phyloP scores from a whole-genome alignment of 2,329 filamentous ascomycete species.

The Lecanicillium sp. region DNA sequence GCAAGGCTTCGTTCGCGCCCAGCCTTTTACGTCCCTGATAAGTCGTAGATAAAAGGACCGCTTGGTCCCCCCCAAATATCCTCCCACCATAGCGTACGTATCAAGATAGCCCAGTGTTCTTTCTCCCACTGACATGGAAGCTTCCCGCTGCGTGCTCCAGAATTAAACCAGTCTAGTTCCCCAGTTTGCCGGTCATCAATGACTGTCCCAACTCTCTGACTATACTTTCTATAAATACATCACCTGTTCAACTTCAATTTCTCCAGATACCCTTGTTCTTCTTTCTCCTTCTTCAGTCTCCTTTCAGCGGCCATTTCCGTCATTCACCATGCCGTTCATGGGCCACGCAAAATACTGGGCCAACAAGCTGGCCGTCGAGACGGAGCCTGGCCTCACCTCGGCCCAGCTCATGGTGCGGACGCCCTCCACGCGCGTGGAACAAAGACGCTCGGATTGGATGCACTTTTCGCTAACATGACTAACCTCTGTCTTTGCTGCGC shows the following conservation, averaged over 20 bases:
- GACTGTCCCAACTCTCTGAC: conserved; percentile 1
- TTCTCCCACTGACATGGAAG: neutral
- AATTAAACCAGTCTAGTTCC: neutral
- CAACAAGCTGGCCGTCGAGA: conserved; percentile 63
- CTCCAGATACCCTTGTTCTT: neutral
- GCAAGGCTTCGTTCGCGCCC: too few species aligned
- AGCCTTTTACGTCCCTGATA: neutral
- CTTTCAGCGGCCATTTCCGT: neutral
- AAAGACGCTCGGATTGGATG: conserved; percentile 1
- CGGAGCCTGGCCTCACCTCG: conserved; percentile 69
- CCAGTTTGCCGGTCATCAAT: neutral
- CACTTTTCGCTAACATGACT: neutral
- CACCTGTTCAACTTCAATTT: too few species aligned
- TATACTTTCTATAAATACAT: neutral
- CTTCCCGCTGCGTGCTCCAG: neutral
- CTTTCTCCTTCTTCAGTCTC: neutral
- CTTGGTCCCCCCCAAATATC: neutral
- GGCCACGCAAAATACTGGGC: conserved; percentile 37
- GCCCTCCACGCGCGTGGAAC: conserved; percentile 1
- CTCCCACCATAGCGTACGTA: neutral
- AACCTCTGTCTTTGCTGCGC: neutral
- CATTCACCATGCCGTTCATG: conserved; percentile 17
- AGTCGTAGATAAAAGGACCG: conserved; percentile 5
- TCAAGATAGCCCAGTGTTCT: neutral
- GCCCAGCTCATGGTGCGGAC: conserved; percentile 67